Evolutionary conservation across 208 protist genomes (phyloP), one percentile per base, ranked within the genome.

Genomic region (Leishmania guyanensis): DNA sequence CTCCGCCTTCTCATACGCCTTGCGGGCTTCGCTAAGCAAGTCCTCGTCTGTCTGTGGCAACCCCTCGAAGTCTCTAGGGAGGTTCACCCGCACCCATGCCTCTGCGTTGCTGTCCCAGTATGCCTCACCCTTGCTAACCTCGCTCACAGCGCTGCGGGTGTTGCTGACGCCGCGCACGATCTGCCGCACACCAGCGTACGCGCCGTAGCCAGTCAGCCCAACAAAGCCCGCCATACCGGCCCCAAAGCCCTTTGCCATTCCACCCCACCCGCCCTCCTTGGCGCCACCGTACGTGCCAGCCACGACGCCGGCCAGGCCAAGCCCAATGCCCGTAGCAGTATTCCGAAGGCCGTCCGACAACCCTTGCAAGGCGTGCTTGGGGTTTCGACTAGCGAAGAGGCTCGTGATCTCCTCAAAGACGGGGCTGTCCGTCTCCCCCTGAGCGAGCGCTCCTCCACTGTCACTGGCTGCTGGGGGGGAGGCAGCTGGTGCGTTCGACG

Each of bases 11-110:
- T 51, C 69, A 36, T 82, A 74, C 17, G 56, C 79, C 53, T 70
- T 78, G 20, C 81, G 86, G 8, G 88, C 90, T 36, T 81, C 62
- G 2, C 78, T 56, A 29, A 86, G 60, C n/a, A 94, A 60, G 62
- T 94, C 91, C n/a, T 88, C 85, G 74, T 94, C 89, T 1, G 72
- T 86, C 26, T 65, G 54, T 22, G 91, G 89, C 66, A 94, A 84
- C 5, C 69, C 36, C 3, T 75, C 89, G 9, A 92, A 69, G 53
- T 83, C 80, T 0, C n/a, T 2, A 33, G 50, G 29, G 16, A 94
- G 86, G 20, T 89, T 79, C 76, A 94, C 87, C 5, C 81, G 77
- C 12, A 89, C 82, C 87, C 90, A 95, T n/a, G 77, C n/a, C 69
- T 84, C 83, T 20, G 33, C 39, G 48, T 65, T 77, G 74, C 83